Conservation (phyloP, 257 asterid genomes). For the Catharanthus roseus region DNA sequence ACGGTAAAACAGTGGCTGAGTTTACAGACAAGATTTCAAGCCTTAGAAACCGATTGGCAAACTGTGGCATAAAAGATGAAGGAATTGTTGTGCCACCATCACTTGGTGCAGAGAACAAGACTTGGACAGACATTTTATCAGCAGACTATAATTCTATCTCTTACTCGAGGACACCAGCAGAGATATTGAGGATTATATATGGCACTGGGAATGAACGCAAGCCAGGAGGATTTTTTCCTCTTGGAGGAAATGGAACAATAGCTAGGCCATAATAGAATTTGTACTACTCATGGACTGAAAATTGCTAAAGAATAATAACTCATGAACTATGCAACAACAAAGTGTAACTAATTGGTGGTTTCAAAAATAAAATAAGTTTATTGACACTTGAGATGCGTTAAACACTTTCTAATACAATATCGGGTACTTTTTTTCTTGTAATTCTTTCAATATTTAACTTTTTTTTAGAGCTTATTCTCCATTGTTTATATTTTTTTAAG, state of each 20-base stretch:
- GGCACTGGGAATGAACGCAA: conserved; percentile 27
- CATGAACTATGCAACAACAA: no score
- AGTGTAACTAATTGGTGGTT: no score
- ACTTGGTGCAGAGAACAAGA: conserved; percentile 33
- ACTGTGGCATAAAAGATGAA: conserved; percentile 39
- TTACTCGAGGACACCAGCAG: conserved; percentile 27
- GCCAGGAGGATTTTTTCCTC: conserved; percentile 35
- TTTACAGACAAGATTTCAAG: conserved; percentile 28
- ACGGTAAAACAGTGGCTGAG: conserved; percentile 30
- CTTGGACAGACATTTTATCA: conserved; percentile 27
- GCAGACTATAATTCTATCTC: conserved; percentile 34
- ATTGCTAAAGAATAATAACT: no score
- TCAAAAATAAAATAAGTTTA: no score
- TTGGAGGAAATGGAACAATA: conserved; percentile 35
- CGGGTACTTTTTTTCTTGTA: no score
- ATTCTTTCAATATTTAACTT: no score
- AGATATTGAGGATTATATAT: conserved; percentile 29
- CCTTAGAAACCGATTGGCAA: conserved; percentile 29
- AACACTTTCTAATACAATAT: no score
- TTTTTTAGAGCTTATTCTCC: no score
- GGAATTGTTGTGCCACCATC: conserved; percentile 27
- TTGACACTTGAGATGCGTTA: no score
- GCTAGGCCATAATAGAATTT: conserved; percentile 21
- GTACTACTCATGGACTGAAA: no score
- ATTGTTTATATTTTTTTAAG: no score